Evolutionary conservation across 495 filamentous ascomycete genomes (phyloP).

Genomic region (Viridothelium virens): DNA sequence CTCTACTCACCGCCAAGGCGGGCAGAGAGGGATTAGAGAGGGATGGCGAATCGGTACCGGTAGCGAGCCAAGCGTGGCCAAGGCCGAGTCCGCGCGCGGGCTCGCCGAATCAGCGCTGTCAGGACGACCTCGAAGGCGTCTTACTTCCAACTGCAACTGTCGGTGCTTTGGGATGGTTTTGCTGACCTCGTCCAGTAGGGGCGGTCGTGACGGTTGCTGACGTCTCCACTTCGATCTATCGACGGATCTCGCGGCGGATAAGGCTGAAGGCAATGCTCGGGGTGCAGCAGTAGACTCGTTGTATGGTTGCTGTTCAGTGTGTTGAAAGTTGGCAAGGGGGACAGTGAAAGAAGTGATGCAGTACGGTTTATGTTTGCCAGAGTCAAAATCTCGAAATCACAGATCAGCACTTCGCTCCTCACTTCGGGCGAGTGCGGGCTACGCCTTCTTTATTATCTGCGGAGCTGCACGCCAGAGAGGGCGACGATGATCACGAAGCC

Average conservation of each 20-base stretch:
- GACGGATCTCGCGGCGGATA: neutral
- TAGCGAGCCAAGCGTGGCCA: conserved; percentile 9
- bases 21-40: neutral
- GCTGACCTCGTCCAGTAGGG: neutral
- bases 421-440: conserved; percentile 6
- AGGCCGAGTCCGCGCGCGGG: neutral
- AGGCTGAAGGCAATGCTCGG: neutral
- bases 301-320: no score
- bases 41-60: neutral
- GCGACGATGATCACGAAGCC: conserved; percentile 8
- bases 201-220: neutral
- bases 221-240: neutral
- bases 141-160: neutral
- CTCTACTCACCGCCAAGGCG: conserved; percentile 3
- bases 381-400: neutral
- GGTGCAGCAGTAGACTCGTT: neutral
- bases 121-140: neutral
- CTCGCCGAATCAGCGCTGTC: conserved; percentile 2
- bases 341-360: neutral
- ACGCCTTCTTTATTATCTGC: neutral
- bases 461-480: neutral
- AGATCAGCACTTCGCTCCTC: conserved; percentile 1
- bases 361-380: no score
- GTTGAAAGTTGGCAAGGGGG: neutral
- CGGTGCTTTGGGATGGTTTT: no score